Evolutionary conservation across 495 filamentous ascomycete species (phyloP).

Genomic region (Mytilinidion resinicola): DNA sequence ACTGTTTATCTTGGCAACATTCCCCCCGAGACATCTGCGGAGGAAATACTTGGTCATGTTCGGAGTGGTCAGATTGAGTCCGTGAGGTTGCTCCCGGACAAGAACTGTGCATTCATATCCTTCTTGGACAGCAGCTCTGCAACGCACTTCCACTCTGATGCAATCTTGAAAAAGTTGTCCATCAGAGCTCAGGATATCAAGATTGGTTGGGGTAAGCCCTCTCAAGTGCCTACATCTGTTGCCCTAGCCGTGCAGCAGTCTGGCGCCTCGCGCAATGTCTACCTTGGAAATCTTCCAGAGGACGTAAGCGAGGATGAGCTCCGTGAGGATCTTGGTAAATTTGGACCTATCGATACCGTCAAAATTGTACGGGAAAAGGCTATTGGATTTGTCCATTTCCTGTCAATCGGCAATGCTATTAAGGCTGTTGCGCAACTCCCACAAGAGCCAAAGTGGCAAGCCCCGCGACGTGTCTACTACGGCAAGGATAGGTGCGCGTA

Average conservation of each 20-base stretch:
- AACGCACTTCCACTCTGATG: constrained; percentile 98
- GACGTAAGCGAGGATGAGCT: constrained; percentile 86
- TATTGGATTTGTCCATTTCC: constrained; percentile 96
- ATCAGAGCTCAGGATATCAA: constrained; percentile 99
- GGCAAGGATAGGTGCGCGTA: constrained; percentile 98
- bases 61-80: constrained; percentile 98
- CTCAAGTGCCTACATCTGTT: constrained; percentile 95
- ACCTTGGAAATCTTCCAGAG: constrained; percentile 88
- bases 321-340: constrained; percentile 92
- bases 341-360: constrained; percentile 91
- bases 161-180: constrained; percentile 96
- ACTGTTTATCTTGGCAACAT: constrained; percentile 98
- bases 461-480: constrained; percentile 92
- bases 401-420: constrained; percentile 96
- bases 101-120: constrained; percentile 99
- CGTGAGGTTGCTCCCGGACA: constrained; percentile 88
- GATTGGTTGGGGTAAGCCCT: constrained; percentile 98
- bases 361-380: constrained; percentile 98
- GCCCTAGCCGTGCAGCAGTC: constrained; percentile 95
- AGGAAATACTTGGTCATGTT: constrained; percentile 96
- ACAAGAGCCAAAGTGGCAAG: constrained; percentile 94
- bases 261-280: constrained; percentile 96
- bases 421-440: constrained; percentile 97
- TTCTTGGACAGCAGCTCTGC: constrained; percentile 95
- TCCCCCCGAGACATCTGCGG: constrained; percentile 92